Evolutionary conservation across 2,329 filamentous ascomycete genomes (phyloP), one percentile per base, ranked within the genome.

Genomic region (Botrytis tulipae): DNA sequence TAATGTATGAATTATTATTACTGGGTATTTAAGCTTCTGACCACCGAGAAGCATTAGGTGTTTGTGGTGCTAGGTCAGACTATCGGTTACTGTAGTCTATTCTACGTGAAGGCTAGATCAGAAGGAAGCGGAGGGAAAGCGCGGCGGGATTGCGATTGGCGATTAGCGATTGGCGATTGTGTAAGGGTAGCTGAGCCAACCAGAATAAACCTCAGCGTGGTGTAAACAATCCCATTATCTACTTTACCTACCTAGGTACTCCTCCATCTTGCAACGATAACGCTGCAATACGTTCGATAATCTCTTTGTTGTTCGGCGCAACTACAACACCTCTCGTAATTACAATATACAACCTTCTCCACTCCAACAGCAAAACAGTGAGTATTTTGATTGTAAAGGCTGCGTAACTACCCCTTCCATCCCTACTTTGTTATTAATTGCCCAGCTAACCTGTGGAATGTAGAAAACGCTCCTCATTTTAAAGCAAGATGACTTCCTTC

Each of bases 401-500:
- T 69, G 48, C n/a, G 66, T 69, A 32, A 57, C 54, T 35, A 7
- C 51, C 40, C n/a, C n/a, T 62, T 62, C 66, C 48, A 37, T 66
- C 44, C 44, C 32, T 42, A 44, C 16, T 16, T 18, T 35, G 25
- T 42, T 48, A 32, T 40, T 20, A 22, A 76, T 77, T 76, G 61
- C 76, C 74, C 71, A 76, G 78, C 77, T 81, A 79, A 80, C 78
- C n/a, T 51, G 42, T 73, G 77, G 77, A 78, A 80, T 80, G 78
- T 74, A 77, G 70, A 71, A 62, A 67, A 35, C 68, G 73, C 70
- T 68, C 68, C 59, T 74, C 46, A 67, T 51, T 51, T 70, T 51
- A 73, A 77, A 79, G 75, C 75, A 85, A 80, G 78, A 94, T 93
- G 92, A 88, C 91, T 81, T 92, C 91, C 78, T 93, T 94, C 84